Percentiles rank a stretch among this genome's conserved stretches.
Conservation (phyloP, 306 rosid genomes). For the Begonia masoniana region DNA sequence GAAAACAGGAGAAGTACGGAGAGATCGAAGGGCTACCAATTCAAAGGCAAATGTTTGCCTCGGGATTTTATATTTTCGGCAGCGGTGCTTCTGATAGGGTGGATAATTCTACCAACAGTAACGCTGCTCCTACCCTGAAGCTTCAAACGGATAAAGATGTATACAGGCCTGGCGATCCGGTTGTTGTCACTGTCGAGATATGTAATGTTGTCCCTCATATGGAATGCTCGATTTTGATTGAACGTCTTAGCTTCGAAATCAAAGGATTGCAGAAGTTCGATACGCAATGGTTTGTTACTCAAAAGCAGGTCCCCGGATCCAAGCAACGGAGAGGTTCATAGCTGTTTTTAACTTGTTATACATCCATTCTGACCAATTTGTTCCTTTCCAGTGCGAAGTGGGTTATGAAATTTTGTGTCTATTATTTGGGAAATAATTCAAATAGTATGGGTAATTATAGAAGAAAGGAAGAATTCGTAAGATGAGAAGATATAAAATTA, state of each 20-base stretch:
- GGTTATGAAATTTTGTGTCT: too few species aligned
- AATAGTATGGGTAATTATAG: background rate
- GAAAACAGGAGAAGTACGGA: background rate
- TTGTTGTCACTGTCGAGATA: slow-evolving; percentile 60
- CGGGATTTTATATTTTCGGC: slow-evolving; percentile 55
- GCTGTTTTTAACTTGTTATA: background rate
- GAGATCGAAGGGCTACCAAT: slow-evolving; percentile 2
- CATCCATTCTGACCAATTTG: too few species aligned
- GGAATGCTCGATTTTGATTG: slow-evolving; percentile 52
- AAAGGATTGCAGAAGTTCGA: slow-evolving; percentile 79
- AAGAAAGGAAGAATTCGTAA: background rate
- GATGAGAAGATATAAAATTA: too few species aligned
- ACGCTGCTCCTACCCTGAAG: slow-evolving; percentile 38
- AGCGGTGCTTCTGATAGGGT: slow-evolving; percentile 23
- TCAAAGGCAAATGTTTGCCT: slow-evolving; percentile 39
- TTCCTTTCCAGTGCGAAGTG: too few species aligned
- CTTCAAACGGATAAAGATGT: slow-evolving; percentile 68
- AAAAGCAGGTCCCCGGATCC: slow-evolving; percentile 60
- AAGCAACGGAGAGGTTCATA: slow-evolving; percentile 63
- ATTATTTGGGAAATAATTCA: background rate
- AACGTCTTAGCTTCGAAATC: slow-evolving; percentile 73
- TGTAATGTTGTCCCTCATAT: slow-evolving; percentile 15
- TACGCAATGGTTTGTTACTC: slow-evolving; percentile 83
- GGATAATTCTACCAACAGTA: slow-evolving; percentile 16
- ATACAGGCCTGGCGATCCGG: slow-evolving; percentile 83